Evolutionary conservation across 2,329 filamentous ascomycete genomes (phyloP), one percentile per base, ranked within the genome.

Genomic region (Stemphylium lycopersici): DNA sequence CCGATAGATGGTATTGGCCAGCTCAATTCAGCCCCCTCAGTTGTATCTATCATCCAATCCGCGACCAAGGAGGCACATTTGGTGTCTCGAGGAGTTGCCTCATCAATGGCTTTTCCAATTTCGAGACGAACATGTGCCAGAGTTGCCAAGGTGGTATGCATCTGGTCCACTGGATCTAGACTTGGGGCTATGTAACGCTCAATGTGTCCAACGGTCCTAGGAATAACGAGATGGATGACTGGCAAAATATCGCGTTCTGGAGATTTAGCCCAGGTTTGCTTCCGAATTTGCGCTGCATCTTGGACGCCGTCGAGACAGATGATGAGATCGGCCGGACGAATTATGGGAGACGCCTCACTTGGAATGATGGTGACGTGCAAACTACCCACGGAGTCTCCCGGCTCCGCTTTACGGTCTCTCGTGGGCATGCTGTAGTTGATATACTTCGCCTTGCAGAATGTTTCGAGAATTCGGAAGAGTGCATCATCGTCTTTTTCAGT

Each of bases 181-280:
- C 54, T 56, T 10, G 58, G 20, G 3, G 62, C 57, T 4, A 80
- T 52, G 44, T 75, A 79, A 8, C 69, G 70, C 48, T 79, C 73
- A 43, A 80, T 73, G 57, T 81, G 79, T 49, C 79, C 76, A 3
- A 79, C 62, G 0, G 77, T 72, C 33, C 70, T 65, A 1, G 77
- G 76, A 29, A 79, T 72, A 1, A 79, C 74, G 1, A 79, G 61
- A 20, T 75, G 72, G 8, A 79, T 56, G 3, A 79, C 46, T 5
- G 73, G 73, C 6, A 67, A 58, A 7, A 52, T 22, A 5, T 58
- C 48, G 6, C 47, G 43, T 22, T 63, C 58, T 11, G 65, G 54
- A 15, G 66, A 65, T 6, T 29, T 33, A 13, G 63, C 66, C 66
- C 67, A 73, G 3, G 55, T 60, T 15, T 65, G 68, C 36, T 65